Evolutionary conservation across 208 protist genomes (phyloP).

Genomic region (Leishmania martiniquensis): DNA sequence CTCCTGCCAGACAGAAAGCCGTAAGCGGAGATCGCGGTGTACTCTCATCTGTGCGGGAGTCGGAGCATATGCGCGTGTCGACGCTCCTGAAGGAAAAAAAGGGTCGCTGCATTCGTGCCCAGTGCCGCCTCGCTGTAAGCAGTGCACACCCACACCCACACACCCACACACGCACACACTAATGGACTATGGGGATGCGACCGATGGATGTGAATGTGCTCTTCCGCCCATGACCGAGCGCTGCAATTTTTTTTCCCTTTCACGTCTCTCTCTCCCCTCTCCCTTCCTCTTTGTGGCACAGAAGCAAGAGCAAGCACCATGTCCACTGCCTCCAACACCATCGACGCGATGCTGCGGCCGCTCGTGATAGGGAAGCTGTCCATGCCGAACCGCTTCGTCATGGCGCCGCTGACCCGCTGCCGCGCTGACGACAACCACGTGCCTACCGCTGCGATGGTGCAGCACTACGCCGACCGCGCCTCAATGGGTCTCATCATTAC

Average conservation of each 20-base stretch:
- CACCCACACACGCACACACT: no score
- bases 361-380: constrained; percentile 38
- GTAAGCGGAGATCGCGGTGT: no score
- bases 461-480: constrained; percentile 76
- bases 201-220: background rate
- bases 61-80: no score
- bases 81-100: no score
- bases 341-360: constrained; percentile 42
- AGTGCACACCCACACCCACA: no score
- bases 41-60: no score
- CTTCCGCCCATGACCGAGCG: no score
- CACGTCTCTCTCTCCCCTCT: background rate
- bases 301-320: background rate
- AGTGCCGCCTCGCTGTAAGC: no score
- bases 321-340: background rate
- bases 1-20: no score
- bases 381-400: constrained; percentile 61
- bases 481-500: constrained; percentile 68
- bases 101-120: no score
- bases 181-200: no score
- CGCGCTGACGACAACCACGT: constrained; percentile 50
- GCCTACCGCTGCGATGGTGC: constrained; percentile 44
- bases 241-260: background rate
- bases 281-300: background rate
- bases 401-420: constrained; percentile 73